Percentiles rank a stretch among this genome's conserved stretches.
Conservation (phyloP, 2,329 filamentous ascomycete genomes). For the Cladorrhinum sp. region DNA sequence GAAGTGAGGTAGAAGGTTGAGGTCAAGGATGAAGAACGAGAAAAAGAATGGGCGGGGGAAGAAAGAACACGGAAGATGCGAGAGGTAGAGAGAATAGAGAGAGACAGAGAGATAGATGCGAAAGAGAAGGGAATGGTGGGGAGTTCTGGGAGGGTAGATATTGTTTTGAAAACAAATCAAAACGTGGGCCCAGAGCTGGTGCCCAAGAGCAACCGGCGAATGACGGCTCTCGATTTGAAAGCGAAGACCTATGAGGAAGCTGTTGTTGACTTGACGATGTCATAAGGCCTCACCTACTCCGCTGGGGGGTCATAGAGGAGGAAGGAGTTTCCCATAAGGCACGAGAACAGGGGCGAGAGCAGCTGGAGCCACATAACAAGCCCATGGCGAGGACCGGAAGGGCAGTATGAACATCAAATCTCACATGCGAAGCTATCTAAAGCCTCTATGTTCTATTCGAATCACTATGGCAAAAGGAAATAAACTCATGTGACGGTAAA, state of each 20-base stretch:
- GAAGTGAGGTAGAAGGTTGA: neutral
- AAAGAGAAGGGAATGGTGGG: neutral
- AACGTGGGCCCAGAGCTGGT: neutral
- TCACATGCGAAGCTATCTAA: too few species aligned
- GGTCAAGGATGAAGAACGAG: neutral
- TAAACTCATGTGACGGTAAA: too few species aligned
- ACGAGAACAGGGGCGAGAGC: too few species aligned
- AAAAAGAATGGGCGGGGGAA: neutral
- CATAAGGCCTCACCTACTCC: neutral
- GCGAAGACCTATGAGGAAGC: neutral
- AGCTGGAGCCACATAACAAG: too few species aligned
- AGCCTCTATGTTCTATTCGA: too few species aligned
- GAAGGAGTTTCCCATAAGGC: too few species aligned
- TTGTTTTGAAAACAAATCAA: neutral
- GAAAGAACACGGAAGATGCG: neutral
- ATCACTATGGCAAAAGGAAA: too few species aligned
- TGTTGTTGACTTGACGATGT: neutral
- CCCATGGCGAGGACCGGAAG: too few species aligned
- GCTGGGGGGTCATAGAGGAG: neutral
- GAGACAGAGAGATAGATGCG: too few species aligned
- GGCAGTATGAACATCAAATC: too few species aligned
- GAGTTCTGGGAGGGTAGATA: neutral
- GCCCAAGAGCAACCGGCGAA: neutral
- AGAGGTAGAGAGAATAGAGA: neutral
- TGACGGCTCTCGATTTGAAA: neutral